Evolutionary conservation across 1,284 basidiomycete species (phyloP).

Genomic region (Moesziomyces globuligerus): DNA sequence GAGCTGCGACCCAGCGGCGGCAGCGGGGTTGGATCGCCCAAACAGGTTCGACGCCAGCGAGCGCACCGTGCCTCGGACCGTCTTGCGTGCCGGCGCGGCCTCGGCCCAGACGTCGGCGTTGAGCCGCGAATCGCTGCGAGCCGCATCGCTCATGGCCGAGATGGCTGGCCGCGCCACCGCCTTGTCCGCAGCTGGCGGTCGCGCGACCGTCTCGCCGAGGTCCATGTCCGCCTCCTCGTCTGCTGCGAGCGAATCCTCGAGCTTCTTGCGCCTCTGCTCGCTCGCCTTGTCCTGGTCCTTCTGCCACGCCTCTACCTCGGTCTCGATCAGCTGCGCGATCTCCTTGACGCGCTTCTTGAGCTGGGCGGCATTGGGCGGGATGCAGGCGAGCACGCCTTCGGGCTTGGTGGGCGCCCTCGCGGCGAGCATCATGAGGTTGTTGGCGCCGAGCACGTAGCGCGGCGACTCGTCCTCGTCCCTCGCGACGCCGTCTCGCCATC

Average conservation of each 20-base stretch:
- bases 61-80: conserved; percentile 23
- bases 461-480: conserved; percentile 88
- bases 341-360: conserved; percentile 52
- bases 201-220: conserved; percentile 20
- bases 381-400: conserved; percentile 40
- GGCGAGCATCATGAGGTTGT: conserved; percentile 54
- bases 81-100: neutral
- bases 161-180: conserved; percentile 10
- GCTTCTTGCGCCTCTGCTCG: conserved; percentile 21
- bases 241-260: conserved; percentile 2
- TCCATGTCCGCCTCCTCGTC: conserved; percentile 21
- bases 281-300: conserved; percentile 15
- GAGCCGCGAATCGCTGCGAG: conserved; percentile 6
- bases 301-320: conserved; percentile 46
- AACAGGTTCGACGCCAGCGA: conserved; percentile 37
- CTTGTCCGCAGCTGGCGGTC: neutral
- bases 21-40: conserved; percentile 7
- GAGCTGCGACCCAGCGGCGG: conserved; percentile 1
- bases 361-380: conserved; percentile 36
- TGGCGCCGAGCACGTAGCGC: conserved; percentile 66
- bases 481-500: conserved; percentile 84
- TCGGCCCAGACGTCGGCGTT: conserved; percentile 26
- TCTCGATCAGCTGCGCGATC: conserved; percentile 43
- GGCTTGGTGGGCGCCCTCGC: conserved; percentile 50
- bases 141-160: conserved; percentile 28